Conservation (phyloP, 345 rosid species). For the Euphorbia peplus region DNA sequence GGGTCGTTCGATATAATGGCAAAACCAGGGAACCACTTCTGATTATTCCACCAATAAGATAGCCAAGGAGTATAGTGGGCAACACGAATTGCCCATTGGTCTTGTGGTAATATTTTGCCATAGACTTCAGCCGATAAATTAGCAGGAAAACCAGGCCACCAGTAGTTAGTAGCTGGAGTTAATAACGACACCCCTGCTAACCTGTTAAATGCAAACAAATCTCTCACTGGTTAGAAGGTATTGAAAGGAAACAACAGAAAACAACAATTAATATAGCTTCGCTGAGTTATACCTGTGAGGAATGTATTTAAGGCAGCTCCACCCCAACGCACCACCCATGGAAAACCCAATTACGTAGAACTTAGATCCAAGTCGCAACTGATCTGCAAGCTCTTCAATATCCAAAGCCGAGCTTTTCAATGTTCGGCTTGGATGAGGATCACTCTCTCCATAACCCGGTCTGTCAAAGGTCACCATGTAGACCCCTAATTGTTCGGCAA, state of each 20-base stretch:
- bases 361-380: conserved; percentile 20
- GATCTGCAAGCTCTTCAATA: too few relatives aligned
- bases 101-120: too few relatives aligned
- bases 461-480: conserved; percentile 21
- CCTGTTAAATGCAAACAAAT: too few relatives aligned
- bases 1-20: neutral
- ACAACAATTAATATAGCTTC: neutral
- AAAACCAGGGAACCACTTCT: conserved; percentile 19
- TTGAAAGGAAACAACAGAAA: neutral
- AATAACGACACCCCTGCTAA: too few relatives aligned
- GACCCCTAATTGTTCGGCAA: conserved; percentile 18
- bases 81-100: too few relatives aligned
- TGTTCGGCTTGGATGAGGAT: too few relatives aligned
- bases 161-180: too few relatives aligned
- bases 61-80: too few relatives aligned
- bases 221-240: too few relatives aligned
- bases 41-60: conserved; percentile 24
- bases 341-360: conserved; percentile 24
- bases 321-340: conserved; percentile 17
- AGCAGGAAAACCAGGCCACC: too few relatives aligned
- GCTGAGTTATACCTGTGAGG: conserved; percentile 21
- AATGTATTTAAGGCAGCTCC: conserved; percentile 29
- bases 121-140: too few relatives aligned
- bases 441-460: conserved; percentile 3
- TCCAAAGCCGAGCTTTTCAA: too few relatives aligned